These are phyloP conservation scores for Acer saccharum DNA, from an alignment of 345 rosid species.

Conservation along the genomic window DNA sequence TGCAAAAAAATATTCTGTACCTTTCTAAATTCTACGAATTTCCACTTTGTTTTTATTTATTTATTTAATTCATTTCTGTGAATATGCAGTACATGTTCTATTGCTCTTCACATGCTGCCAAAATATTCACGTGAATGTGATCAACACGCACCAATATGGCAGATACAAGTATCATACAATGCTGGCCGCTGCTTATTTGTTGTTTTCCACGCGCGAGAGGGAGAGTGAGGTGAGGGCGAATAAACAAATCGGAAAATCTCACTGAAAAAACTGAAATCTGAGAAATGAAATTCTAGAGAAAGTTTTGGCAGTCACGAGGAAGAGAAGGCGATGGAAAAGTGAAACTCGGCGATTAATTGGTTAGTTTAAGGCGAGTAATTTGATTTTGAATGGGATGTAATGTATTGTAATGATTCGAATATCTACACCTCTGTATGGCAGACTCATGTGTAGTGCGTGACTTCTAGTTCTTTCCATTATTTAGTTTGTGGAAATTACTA, in stretches of 20 bases:
- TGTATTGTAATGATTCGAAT: conserved; percentile 13
- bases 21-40: conserved; percentile 15
- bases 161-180: not conserved
- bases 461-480: not conserved
- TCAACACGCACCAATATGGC: conserved; percentile 9
- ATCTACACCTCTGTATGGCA: conserved; percentile 8
- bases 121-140: not conserved
- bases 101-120: not conserved
- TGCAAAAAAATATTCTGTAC: conserved; percentile 15
- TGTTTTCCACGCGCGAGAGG: not conserved
- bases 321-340: not conserved
- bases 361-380: conserved; percentile 5
- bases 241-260: conserved; percentile 1
- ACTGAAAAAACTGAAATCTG: conserved; percentile 6
- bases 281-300: conserved; percentile 1
- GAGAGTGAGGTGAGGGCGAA: not conserved
- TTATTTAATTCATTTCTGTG: not conserved
- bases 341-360: conserved; percentile 17
- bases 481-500: not conserved
- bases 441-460: conserved; percentile 22
- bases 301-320: conserved; percentile 20
- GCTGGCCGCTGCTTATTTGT: not conserved
- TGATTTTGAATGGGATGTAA: not conserved
- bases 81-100: not conserved
- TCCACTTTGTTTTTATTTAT: not conserved